These are phyloP conservation scores for Pseudogymnoascus sp. DNA, from an alignment of 2,329 filamentous ascomycete species.

Conservation along the genomic window DNA sequence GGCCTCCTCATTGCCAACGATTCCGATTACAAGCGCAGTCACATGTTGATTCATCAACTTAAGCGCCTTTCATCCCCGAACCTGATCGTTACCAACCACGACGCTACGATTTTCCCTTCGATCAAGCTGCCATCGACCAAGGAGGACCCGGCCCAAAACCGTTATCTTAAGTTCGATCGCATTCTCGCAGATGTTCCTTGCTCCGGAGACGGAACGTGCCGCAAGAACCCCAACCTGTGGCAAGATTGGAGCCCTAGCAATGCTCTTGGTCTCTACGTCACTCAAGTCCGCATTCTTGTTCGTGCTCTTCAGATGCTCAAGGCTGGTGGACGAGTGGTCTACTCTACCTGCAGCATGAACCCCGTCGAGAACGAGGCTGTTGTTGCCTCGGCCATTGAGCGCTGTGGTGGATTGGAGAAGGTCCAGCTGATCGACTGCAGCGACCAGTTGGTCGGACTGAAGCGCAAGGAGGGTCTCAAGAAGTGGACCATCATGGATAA, in stretches of 20 bases:
- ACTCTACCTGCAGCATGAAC: constrained; percentile 99
- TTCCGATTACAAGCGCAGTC: constrained; percentile 89
- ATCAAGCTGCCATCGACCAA: constrained; percentile 68
- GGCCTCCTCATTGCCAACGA: constrained; percentile 94
- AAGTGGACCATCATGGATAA: constrained; percentile 92
- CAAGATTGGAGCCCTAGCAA: constrained; percentile 88
- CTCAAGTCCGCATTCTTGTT: constrained; percentile 83
- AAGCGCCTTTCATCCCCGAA: constrained; percentile 96
- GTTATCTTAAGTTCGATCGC: constrained; percentile 92
- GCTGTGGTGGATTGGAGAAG: constrained; percentile 76
- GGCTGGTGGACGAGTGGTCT: constrained; percentile 87
- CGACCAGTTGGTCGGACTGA: constrained; percentile 67
- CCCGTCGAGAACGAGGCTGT: constrained; percentile 96
- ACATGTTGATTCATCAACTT: constrained; percentile 96
- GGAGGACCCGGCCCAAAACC: constrained; percentile 49
- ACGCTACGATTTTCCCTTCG: constrained; percentile 90
- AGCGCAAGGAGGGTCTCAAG: constrained; percentile 69
- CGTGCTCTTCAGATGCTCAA: constrained; percentile 94
- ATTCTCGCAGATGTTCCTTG: constrained; percentile 96
- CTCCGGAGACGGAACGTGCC: constrained; percentile 86
- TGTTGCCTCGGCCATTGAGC: constrained; percentile 77
- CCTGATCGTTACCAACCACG: constrained; percentile 94
- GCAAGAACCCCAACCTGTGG: constrained; percentile 94
- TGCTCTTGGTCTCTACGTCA: constrained; percentile 77
- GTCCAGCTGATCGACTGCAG: constrained; percentile 82